Percentiles rank a stretch among this genome's conserved stretches.
Conservation (phyloP, 2,329 filamentous ascomycete genomes). For the Fusarium annulatum region DNA sequence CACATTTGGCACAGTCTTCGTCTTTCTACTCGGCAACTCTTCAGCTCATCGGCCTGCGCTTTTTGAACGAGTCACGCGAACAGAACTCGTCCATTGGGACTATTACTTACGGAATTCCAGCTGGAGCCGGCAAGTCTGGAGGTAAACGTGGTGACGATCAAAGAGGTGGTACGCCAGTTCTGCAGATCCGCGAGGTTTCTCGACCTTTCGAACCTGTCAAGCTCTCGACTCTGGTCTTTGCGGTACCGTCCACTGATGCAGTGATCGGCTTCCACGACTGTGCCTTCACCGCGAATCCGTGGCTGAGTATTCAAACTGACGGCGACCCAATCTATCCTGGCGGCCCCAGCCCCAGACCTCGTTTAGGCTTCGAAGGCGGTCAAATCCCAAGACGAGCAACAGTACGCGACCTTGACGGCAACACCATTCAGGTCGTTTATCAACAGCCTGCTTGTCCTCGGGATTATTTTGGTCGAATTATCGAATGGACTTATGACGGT, state of each 20-base stretch:
- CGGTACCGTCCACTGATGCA: slow-evolving; percentile 71
- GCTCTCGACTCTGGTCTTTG: slow-evolving; percentile 70
- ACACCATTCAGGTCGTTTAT: slow-evolving; percentile 83
- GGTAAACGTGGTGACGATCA: slow-evolving; percentile 41
- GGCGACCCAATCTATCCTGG: slow-evolving; percentile 37
- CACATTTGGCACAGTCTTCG: slow-evolving; percentile 79
- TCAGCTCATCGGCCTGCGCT: slow-evolving; percentile 81
- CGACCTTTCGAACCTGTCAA: slow-evolving; percentile 54
- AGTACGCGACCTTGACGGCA: slow-evolving; percentile 84
- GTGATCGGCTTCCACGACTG: slow-evolving; percentile 79
- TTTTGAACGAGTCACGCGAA: slow-evolving; percentile 48
- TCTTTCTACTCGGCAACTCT: slow-evolving; percentile 86
- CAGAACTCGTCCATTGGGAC: slow-evolving; percentile 50
- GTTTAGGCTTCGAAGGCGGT: slow-evolving; percentile 50
- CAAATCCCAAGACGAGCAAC: slow-evolving; percentile 55
- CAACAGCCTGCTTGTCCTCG: slow-evolving; percentile 42
- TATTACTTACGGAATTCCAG: slow-evolving; percentile 54
- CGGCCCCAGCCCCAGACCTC: slow-evolving; percentile 37
- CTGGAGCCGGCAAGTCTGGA: slow-evolving; percentile 26
- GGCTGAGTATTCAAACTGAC: slow-evolving; percentile 55
- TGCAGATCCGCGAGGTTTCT: slow-evolving; percentile 58
- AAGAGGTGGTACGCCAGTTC: slow-evolving; percentile 48
- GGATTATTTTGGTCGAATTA: slow-evolving; percentile 57
- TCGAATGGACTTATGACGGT: slow-evolving; percentile 63
- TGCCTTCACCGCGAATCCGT: slow-evolving; percentile 70